Evolutionary conservation across 352 stramenopile genomes (phyloP).

Genomic region (Phytophthora aleatoria): DNA sequence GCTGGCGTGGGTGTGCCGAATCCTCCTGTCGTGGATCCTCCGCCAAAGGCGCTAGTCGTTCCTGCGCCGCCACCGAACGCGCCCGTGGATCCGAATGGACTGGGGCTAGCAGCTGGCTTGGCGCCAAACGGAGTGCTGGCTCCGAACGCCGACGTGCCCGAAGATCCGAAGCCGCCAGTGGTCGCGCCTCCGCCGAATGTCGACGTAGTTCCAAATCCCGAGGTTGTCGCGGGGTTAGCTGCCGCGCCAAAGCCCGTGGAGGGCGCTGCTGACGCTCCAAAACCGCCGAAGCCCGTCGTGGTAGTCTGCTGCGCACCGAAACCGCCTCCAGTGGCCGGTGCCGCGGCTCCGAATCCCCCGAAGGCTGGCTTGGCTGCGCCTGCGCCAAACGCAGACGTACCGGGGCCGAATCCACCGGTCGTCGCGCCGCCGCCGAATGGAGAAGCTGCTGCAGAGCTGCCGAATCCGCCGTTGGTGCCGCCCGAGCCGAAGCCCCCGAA

Average conservation of each 20-base stretch:
- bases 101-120: constrained; percentile 57
- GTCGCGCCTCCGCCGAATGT: constrained; percentile 27
- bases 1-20: constrained; percentile 41
- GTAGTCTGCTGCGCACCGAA: constrained; percentile 32
- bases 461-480: constrained; percentile 45
- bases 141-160: constrained; percentile 44
- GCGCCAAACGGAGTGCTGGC: constrained; percentile 55
- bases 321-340: constrained; percentile 13
- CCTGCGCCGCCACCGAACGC: constrained; percentile 51
- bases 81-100: constrained; percentile 65
- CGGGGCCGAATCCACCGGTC: constrained; percentile 34
- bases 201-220: constrained; percentile 47
- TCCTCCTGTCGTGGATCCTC: constrained; percentile 31
- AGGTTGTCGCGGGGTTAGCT: constrained; percentile 30
- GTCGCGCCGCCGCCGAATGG: constrained; percentile 49
- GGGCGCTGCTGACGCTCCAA: constrained; percentile 22
- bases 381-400: constrained; percentile 52
- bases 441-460: constrained; percentile 45
- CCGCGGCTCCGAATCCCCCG: constrained; percentile 36
- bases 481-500: constrained; percentile 51
- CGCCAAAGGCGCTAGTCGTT: constrained; percentile 46
- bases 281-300: constrained; percentile 48
- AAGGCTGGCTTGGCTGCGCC: constrained; percentile 43
- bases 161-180: constrained; percentile 34
- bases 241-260: constrained; percentile 47